phyloP scores from a whole-genome alignment of 805 yeast genomes.

The Nakazawaea siamensis region DNA sequence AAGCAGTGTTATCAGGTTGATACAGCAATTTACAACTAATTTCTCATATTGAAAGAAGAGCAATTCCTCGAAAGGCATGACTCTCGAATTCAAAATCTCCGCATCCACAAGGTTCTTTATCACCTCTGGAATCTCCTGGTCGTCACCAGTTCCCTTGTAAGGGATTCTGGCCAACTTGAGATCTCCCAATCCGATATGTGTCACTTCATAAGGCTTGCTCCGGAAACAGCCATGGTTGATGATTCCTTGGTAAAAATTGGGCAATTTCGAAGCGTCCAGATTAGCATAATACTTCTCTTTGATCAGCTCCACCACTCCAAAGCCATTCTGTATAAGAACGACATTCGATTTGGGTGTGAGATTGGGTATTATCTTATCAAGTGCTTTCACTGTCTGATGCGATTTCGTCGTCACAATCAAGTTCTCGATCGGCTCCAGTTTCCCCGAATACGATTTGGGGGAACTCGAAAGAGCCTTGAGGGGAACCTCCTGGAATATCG shows the following conservation, averaged over 20 bases:
- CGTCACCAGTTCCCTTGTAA: slow-evolving; percentile 10
- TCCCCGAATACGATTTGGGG: slow-evolving; percentile 5
- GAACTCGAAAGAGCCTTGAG: slow-evolving; percentile 6
- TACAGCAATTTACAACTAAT: slow-evolving; percentile 70
- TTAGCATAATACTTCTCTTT: slow-evolving; percentile 39
- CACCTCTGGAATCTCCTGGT: slow-evolving; percentile 13
- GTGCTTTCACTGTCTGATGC: slow-evolving; percentile 59
- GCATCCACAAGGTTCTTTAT: slow-evolving; percentile 18
- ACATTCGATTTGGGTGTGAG: slow-evolving; percentile 47
- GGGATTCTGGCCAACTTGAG: slow-evolving; percentile 55
- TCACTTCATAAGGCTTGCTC: slow-evolving; percentile 31
- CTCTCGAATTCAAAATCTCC: slow-evolving; percentile 21
- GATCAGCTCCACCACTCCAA: slow-evolving; percentile 60
- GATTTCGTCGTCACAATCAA: slow-evolving; percentile 76
- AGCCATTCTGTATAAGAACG: slow-evolving; percentile 72
- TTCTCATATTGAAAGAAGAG: slow-evolving; percentile 61
- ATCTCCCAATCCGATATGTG: slow-evolving; percentile 69
- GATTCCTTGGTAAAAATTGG: slow-evolving; percentile 64
- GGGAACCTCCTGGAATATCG: slow-evolving; percentile 8
- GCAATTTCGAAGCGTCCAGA: slow-evolving; percentile 26
- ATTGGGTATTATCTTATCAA: slow-evolving; percentile 42
- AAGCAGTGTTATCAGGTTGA: slow-evolving; percentile 77
- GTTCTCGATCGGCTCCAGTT: slow-evolving; percentile 2
- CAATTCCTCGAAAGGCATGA: slow-evolving; percentile 32
- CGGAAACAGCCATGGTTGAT: slow-evolving; percentile 79